Base-by-base conservation (phyloP, 2,329 filamentous ascomycete genomes). In the Pestalotiopsis sp. region DNA sequence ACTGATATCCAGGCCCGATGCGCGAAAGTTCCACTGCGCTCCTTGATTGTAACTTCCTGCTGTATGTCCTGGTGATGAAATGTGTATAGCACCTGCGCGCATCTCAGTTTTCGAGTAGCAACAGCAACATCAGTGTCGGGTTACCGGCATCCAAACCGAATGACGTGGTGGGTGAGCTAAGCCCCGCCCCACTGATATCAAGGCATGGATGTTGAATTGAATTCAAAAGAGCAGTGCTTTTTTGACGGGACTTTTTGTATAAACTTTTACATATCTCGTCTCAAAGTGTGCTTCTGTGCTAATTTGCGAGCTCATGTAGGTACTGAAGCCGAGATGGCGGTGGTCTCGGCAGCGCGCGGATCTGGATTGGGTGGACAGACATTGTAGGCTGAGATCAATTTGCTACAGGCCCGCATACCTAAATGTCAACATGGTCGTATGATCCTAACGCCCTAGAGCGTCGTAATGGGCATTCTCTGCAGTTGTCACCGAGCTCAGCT, bases 361-460 rank as follows among this genome's bases (percentile, higher is more conserved):
- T 2, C 31, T 36, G 31, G 31, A 36, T 5, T 36, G 31, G 31
- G 31, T 2, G 31, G 7, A 20, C 31, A 7, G n/a, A 20, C 20
- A 52, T n/a, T 9, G 9, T 52, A 11, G 14, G 20, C 20, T 52
- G 45, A n/a, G 6, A 52, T 7, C 14, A 52, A n/a, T 9, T 52
- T 52, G 45, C 7, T n/a, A 1, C 17, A n/a, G 14, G 9, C 45
- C 45, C 20, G 45, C 17, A 52, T n/a, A n/a, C 17, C 1, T 3
- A 52, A 9, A n/a, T 7, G 41, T 52, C 17, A 52, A n/a, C 5
- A n/a, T 9, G 20, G 6, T 3, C 45, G 17, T 20, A 52, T 9
- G 6, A 2, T 4, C 52, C 78, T 71, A 81, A 59, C 80, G 70
- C 6, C 79, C 79, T 67, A 80, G 70, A 31, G 79, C 77, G 70